Percentiles rank a stretch among this genome's conserved stretches.
These are phyloP conservation scores for Cutaneotrichosporon cavernicola DNA, from an alignment of 1,284 basidiomycete species.

Conservation along the genomic window DNA sequence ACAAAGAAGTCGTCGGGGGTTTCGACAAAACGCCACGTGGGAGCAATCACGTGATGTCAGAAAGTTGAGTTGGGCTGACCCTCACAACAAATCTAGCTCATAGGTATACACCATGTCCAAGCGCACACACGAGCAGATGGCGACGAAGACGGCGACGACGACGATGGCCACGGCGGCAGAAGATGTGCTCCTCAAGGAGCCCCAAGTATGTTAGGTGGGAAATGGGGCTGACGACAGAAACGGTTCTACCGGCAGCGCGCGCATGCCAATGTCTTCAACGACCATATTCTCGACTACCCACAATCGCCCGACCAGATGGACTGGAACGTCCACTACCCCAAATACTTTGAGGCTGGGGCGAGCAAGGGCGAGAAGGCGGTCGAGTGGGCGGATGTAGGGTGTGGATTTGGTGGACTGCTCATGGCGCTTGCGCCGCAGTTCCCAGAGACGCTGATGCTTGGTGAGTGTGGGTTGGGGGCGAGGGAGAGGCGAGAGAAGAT, in stretches of 20 bases:
- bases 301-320: conserved; percentile 73
- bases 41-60: background rate
- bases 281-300: conserved; percentile 90
- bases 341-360: conserved; percentile 57
- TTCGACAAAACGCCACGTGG: conserved; percentile 8
- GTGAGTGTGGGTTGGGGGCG: conserved; percentile 57
- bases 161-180: conserved; percentile 26
- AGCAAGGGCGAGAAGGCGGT: conserved; percentile 56
- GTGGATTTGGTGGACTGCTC: conserved; percentile 94
- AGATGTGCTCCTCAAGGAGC: conserved; percentile 32
- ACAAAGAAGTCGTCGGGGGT: background rate
- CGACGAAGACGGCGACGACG: conserved; percentile 13
- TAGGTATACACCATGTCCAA: conserved; percentile 34
- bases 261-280: conserved; percentile 97
- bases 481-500: background rate
- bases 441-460: conserved; percentile 90
- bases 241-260: conserved; percentile 94
- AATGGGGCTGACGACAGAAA: conserved; percentile 62
- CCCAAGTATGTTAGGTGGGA: conserved; percentile 31
- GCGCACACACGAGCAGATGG: conserved; percentile 34
- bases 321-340: conserved; percentile 83
- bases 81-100: background rate
- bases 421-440: conserved; percentile 87
- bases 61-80: background rate
- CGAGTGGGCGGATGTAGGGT: conserved; percentile 96